Conservation (phyloP, 2,329 filamentous ascomycete genomes). For the Botryotinia globosa region DNA sequence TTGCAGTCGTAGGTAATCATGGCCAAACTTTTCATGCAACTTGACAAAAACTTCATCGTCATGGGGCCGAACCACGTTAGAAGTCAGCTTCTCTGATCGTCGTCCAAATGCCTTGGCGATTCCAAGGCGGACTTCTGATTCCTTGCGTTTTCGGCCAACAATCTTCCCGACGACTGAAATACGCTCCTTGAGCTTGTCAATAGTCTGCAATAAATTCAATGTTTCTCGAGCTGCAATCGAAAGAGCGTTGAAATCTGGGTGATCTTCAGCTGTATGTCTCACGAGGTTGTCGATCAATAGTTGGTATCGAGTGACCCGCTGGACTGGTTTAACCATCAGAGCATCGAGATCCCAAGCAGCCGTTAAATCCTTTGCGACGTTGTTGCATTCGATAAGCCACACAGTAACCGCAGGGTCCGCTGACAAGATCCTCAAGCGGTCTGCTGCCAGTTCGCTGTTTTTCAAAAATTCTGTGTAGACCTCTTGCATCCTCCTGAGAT, state of each 20-base stretch:
- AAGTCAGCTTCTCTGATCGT: slow-evolving; percentile 52
- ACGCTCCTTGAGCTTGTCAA: slow-evolving; percentile 94
- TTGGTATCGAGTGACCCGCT: slow-evolving; percentile 90
- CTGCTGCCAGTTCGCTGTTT: slow-evolving; percentile 61
- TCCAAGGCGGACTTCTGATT: slow-evolving; percentile 81
- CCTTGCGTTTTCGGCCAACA: slow-evolving; percentile 77
- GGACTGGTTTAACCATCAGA: slow-evolving; percentile 94
- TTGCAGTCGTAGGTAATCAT: slow-evolving; percentile 88
- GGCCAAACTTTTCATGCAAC: slow-evolving; percentile 81
- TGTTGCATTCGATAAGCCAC: slow-evolving; percentile 91
- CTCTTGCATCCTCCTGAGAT: slow-evolving; percentile 59
- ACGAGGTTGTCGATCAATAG: slow-evolving; percentile 78
- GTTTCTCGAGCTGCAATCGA: slow-evolving; percentile 50
- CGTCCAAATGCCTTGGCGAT: slow-evolving; percentile 88
- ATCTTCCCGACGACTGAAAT: slow-evolving; percentile 90
- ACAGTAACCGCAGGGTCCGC: slow-evolving; percentile 65
- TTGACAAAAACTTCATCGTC: slow-evolving; percentile 82
- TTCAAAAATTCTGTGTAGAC: slow-evolving; percentile 62
- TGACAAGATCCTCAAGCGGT: slow-evolving; percentile 60
- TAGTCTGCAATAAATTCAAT: slow-evolving; percentile 72
- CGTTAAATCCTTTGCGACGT: slow-evolving; percentile 88
- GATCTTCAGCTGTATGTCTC: slow-evolving; percentile 73
- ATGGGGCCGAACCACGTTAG: slow-evolving; percentile 64
- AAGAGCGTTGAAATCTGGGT: slow-evolving; percentile 75
- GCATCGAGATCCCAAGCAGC: slow-evolving; percentile 94